phyloP scores from a whole-genome alignment of 2,329 filamentous ascomycete genomes.

The Fusarium sp. region DNA sequence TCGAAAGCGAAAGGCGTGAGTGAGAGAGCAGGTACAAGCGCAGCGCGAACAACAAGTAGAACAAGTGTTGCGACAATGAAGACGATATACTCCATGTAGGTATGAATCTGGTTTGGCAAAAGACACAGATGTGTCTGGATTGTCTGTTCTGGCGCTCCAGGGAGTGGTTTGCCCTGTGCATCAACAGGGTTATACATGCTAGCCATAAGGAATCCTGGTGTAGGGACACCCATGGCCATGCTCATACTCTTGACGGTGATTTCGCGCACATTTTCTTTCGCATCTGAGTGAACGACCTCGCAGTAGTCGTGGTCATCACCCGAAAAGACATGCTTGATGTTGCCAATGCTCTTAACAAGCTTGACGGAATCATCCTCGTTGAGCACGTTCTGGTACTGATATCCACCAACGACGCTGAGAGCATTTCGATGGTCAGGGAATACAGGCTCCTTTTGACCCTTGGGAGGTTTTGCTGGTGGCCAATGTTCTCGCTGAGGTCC shows the following conservation, averaged over 20 bases:
- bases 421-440: slow-evolving; percentile 79
- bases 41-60: slow-evolving; percentile 64
- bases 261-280: slow-evolving; percentile 76
- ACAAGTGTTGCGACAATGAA: slow-evolving; percentile 68
- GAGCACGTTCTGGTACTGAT: slow-evolving; percentile 97
- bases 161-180: slow-evolving; percentile 62
- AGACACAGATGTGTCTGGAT: slow-evolving; percentile 92
- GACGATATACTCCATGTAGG: slow-evolving; percentile 82
- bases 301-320: slow-evolving; percentile 99
- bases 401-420: slow-evolving; percentile 81
- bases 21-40: slow-evolving; percentile 67
- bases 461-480: slow-evolving; percentile 74
- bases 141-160: slow-evolving; percentile 64
- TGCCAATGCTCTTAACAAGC: slow-evolving; percentile 81
- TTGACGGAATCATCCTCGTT: slow-evolving; percentile 79
- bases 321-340: slow-evolving; percentile 88
- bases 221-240: slow-evolving; percentile 95
- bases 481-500: slow-evolving; percentile 87
- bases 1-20: slow-evolving; percentile 67
- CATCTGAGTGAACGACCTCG: slow-evolving; percentile 81
- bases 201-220: slow-evolving; percentile 87
- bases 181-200: slow-evolving; percentile 95
- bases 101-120: slow-evolving; percentile 86
- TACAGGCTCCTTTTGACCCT: slow-evolving; percentile 66
- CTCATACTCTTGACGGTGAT: slow-evolving; percentile 96